A percentile compares a stretch with the other conserved stretches of the same genome.
phyloP scores from a whole-genome alignment of 805 yeast species.

The Torulaspora maleeae region DNA sequence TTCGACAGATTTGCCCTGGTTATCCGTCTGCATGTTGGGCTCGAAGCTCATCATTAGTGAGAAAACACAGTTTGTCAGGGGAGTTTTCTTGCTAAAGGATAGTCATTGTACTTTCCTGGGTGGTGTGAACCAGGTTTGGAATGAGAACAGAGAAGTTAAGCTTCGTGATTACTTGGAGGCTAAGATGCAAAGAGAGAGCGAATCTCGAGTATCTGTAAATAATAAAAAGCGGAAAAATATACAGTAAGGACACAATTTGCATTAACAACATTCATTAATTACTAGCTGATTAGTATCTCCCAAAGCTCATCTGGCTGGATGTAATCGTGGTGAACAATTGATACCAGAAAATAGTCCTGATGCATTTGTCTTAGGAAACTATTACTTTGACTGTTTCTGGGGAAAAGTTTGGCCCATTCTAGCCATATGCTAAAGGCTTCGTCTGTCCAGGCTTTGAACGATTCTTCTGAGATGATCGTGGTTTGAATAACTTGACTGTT shows the following conservation, averaged over 20 bases:
- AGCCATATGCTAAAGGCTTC: conserved; percentile 89
- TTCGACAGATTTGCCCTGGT: conserved; percentile 47
- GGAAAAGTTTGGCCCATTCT: conserved; percentile 86
- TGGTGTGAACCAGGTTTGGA: conserved; percentile 40
- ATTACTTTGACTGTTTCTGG: conserved; percentile 47
- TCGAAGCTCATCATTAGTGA: conserved; percentile 50
- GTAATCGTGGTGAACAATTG: conserved; percentile 82
- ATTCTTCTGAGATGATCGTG: conserved; percentile 85
- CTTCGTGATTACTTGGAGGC: conserved; percentile 31
- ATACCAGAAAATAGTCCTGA: conserved; percentile 67
- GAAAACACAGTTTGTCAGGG: conserved; percentile 46
- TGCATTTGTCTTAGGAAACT: conserved; percentile 57
- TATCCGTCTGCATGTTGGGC: conserved; percentile 50
- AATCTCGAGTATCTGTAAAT: conserved; percentile 1
- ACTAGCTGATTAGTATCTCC: conserved; percentile 46
- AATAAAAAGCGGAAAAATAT: conserved; percentile 18
- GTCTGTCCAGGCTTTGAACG: conserved; percentile 93
- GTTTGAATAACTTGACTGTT: conserved; percentile 86
- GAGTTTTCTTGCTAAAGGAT: conserved; percentile 38
- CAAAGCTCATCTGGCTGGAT: conserved; percentile 69
- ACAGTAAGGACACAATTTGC: conserved; percentile 1
- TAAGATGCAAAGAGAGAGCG: conserved; percentile 22
- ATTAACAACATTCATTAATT: neutral
- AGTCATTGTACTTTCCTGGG: conserved; percentile 35
- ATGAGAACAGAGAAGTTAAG: conserved; percentile 33